phyloP scores from a whole-genome alignment of 2,329 filamentous ascomycete species.

The Trichocomaceae sp. region DNA sequence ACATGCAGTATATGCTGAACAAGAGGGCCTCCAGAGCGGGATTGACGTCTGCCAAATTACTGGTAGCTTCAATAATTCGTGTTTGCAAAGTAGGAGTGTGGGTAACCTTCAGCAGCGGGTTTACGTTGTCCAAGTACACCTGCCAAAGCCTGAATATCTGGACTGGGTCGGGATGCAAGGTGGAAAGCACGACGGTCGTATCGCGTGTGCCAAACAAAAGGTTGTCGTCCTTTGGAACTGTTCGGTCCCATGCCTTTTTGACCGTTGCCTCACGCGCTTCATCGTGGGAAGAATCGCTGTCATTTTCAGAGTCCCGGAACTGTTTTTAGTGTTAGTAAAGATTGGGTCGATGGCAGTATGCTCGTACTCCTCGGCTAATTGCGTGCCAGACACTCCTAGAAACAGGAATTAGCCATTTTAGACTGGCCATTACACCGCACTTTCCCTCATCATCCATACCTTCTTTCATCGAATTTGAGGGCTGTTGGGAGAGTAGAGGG shows the following conservation, averaged over 20 bases:
- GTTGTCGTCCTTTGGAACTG: slow-evolving; percentile 39
- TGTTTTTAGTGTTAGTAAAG: slow-evolving; percentile 1
- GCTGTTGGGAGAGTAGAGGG: slow-evolving; percentile 6
- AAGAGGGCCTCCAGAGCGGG: slow-evolving; percentile 59
- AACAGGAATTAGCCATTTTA: not conserved
- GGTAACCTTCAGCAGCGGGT: slow-evolving; percentile 61
- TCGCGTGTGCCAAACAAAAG: slow-evolving; percentile 48
- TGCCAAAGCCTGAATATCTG: slow-evolving; percentile 55
- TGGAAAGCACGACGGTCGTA: slow-evolving; percentile 38
- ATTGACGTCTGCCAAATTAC: slow-evolving; percentile 49
- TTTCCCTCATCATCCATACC: not conserved
- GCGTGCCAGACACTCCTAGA: slow-evolving; percentile 8
- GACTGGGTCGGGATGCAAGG: slow-evolving; percentile 56
- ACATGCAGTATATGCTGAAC: slow-evolving; percentile 62
- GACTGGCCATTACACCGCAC: not conserved
- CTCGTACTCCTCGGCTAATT: slow-evolving; percentile 10
- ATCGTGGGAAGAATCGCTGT: slow-evolving; percentile 25
- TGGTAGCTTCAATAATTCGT: slow-evolving; percentile 57
- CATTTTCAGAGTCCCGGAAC: slow-evolving; percentile 16
- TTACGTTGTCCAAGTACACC: slow-evolving; percentile 62
- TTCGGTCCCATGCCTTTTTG: slow-evolving; percentile 43
- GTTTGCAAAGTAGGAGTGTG: slow-evolving; percentile 60
- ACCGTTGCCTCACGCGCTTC: slow-evolving; percentile 33
- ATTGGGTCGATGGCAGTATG: not conserved
- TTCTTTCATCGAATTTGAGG: not conserved